These are phyloP conservation scores for Epichloe coenophiala DNA, from an alignment of 2,329 filamentous ascomycete species.

Conservation along the genomic window DNA sequence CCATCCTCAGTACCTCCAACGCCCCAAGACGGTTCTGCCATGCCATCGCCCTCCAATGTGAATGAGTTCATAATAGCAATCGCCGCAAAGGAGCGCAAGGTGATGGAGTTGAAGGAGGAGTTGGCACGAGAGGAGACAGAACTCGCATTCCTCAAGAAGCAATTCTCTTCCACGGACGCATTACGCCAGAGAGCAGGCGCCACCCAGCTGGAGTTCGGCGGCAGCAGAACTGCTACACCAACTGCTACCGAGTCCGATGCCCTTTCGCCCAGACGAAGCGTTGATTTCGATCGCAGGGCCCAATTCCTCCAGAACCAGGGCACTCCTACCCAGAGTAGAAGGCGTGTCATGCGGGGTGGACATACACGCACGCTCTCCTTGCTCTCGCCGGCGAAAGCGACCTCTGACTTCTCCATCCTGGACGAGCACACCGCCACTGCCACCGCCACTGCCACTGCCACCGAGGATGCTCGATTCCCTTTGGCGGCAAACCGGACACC, in stretches of 20 bases:
- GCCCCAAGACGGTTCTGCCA: slow-evolving; percentile 30
- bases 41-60: slow-evolving; percentile 37
- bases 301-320: slow-evolving; percentile 43
- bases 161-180: slow-evolving; percentile 68
- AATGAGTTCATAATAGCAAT: slow-evolving; percentile 74
- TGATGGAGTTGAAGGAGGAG: slow-evolving; percentile 85
- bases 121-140: slow-evolving; percentile 70
- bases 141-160: slow-evolving; percentile 62
- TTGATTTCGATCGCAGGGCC: slow-evolving; percentile 62
- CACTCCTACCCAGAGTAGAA: slow-evolving; percentile 28
- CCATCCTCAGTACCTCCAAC: slow-evolving; percentile 35
- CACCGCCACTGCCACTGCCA: slow-evolving; percentile 11
- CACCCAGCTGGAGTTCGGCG: slow-evolving; percentile 1
- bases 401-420: slow-evolving; percentile 27
- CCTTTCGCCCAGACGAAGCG: slow-evolving; percentile 26
- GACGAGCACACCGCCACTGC: slow-evolving; percentile 22
- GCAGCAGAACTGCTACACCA: slow-evolving; percentile 2
- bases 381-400: slow-evolving; percentile 52
- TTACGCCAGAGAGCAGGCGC: slow-evolving; percentile 53
- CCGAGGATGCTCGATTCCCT: slow-evolving; percentile 13
- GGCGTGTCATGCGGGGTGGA: slow-evolving; percentile 56
- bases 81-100: slow-evolving; percentile 79
- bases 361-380: slow-evolving; percentile 60
- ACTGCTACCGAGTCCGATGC: slow-evolving; percentile 13
- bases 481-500: slow-evolving; percentile 16